Base-by-base conservation (phyloP, 2,329 filamentous ascomycete genomes). In the Aspergillus transmontanensis region DNA sequence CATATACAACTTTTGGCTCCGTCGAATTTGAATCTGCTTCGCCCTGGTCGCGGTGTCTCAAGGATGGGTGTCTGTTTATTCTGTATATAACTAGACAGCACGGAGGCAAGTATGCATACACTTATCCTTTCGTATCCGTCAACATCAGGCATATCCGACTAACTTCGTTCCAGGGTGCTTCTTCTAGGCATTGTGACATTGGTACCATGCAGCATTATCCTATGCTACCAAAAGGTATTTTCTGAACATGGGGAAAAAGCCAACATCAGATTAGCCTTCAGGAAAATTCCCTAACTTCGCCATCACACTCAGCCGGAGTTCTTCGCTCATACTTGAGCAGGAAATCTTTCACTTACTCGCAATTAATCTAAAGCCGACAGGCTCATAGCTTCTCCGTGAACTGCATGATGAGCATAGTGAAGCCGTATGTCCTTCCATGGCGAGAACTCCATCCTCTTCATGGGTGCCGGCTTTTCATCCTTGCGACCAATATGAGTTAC, bases 401-500 rank as follows among this genome's bases (percentile, higher is more conserved):
- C 5, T 9, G 3, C 7, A n/a, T 2, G 19, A 9, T 10, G 3
- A n/a, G 16, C 34, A 36, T 7, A 0, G 12, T n/a, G 16, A 9
- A 9, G 3, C 6, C 3, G 1, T n/a, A n/a, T 41, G 16, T 6
- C n/a, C 1, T 3, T n/a, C 6, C 7, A 19, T 4, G 9, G 6
- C 1, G 14, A 41, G 19, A 4, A 6, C 16, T 41, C 39, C 16
- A 7, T 36, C 14, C 34, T 6, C 2, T 36, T 16, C 14, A 36
- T 5, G 34, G 14, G 34, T 36, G 2, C 12, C 12, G 12, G 12
- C 34, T 14, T 36, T 36, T 36, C 12, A 16, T 14, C 6, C 14
- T 14, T 36, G 34, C 34, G 5, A 16, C 16, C 36, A 19, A 41
- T 6, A 41, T 19, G 4, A 7, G 19, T n/a, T n/a, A 6, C 39